Base-by-base conservation (phyloP, 768 basidiomycete species). In the Tulasnella sp. region DNA sequence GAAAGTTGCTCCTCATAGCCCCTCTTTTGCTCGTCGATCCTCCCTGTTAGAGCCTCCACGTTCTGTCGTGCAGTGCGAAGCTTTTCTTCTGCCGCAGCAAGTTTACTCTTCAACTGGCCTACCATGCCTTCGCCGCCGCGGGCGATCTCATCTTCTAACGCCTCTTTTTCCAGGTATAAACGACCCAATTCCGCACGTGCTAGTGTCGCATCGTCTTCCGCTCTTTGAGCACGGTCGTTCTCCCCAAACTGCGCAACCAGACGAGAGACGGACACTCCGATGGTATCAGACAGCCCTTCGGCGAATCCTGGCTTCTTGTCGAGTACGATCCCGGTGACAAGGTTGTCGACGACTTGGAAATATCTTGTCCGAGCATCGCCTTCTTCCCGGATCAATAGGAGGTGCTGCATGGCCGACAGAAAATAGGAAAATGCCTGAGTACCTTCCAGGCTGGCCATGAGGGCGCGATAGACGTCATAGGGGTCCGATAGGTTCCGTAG, bases 171-270 rank as follows among this genome's bases (percentile, higher is more conserved):
- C 38, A 89, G 73, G 64, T 84, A 83, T 23, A 88, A 73, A 43
- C 79, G 80, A 8, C 82, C 75, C 19, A 81, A 79, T 60, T 81
- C 73, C 19, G 81, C 76, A 43, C 85, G 82, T 19, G 84, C 80
- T 64, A 82, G 80, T 1, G 79, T 76, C 17, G 85, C 82, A 60
- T 95, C 88, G n/a, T 82, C 79, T 68, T 89, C 83, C 8, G 85
- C 80, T n/a, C 73, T 71, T 67, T 89, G 87, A 61, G 85, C 78
- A 34, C 86, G 82, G 64, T 97, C 92, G 21, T 88, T 82, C 66
- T 95, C 91, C 63, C 88, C 93, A 70, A 97, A 87, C 68, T 87
- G 86, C 1, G 88, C 82, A 51, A 96, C 85, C 58, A 98, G 79
- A 47, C 85, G 80, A 64, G 90, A 85, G 10, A 98, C 94, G 7